phyloP scores from a whole-genome alignment of 2,329 filamentous ascomycete genomes.

The Akanthomyces uredinophilus region DNA sequence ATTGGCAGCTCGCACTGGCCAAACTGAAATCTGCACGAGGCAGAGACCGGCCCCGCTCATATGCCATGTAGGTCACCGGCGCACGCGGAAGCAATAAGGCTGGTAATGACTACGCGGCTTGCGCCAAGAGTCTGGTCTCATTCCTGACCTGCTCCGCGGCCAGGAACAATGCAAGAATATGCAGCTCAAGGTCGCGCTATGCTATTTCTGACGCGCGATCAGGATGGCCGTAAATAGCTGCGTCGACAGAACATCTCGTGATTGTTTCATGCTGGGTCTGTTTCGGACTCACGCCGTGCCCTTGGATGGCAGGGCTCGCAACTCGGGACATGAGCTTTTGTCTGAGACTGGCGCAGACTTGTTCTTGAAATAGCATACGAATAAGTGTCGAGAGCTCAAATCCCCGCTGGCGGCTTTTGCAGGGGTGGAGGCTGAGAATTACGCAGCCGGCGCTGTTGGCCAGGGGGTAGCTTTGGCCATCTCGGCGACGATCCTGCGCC shows the following conservation, averaged over 20 bases:
- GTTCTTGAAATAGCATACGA: background rate
- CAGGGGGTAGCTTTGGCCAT: background rate
- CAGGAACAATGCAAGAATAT: background rate
- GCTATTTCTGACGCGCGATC: background rate
- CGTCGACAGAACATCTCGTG: background rate
- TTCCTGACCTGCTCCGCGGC: background rate
- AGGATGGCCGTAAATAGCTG: background rate
- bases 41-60: background rate
- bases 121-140: background rate
- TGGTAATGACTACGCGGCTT: background rate
- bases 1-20: background rate
- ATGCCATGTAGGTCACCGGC: conserved; percentile 6
- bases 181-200: background rate
- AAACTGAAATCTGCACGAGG: background rate
- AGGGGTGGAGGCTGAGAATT: conserved; percentile 2
- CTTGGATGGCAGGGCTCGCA: background rate
- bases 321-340: background rate
- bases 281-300: background rate
- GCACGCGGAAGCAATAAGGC: background rate
- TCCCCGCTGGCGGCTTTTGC: background rate
- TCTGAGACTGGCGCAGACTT: background rate
- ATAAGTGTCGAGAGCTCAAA: conserved; percentile 1
- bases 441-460: background rate
- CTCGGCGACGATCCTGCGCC: background rate
- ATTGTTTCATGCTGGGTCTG: background rate